Conservation (phyloP, 2,329 filamentous ascomycete genomes). For the Aphanoascus verrucosus region DNA sequence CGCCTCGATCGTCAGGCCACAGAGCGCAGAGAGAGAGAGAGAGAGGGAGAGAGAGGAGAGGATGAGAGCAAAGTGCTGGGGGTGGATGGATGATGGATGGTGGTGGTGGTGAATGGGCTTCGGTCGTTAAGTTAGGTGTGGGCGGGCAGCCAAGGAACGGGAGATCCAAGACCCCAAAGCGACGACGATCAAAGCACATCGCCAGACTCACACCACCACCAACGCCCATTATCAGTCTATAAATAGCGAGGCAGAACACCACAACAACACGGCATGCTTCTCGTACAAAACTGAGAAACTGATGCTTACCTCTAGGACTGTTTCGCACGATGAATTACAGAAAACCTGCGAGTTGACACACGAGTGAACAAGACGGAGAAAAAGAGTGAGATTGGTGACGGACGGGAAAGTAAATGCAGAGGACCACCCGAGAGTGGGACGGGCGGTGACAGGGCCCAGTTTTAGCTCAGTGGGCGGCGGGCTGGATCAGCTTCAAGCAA, state of each 20-base stretch:
- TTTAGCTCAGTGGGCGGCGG: constrained; percentile 9
- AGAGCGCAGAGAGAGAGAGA: not conserved
- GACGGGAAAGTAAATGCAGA: constrained; percentile 2
- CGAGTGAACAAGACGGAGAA: not conserved
- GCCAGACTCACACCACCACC: not conserved
- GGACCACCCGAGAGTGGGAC: constrained; percentile 11
- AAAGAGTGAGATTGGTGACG: not conserved
- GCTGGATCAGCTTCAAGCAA: constrained; percentile 7
- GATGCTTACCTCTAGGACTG: too few relatives aligned
- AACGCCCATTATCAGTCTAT: constrained; percentile 8
- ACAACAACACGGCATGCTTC: too few relatives aligned
- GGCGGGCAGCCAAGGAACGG: constrained; percentile 7
- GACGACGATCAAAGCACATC: constrained; percentile 11
- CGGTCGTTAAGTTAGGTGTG: not conserved
- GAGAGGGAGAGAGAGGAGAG: not conserved
- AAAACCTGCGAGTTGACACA: not conserved
- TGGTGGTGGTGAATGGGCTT: not conserved
- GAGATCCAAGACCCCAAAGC: constrained; percentile 1
- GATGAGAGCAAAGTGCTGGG: not conserved
- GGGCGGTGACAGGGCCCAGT: constrained; percentile 15
- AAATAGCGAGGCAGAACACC: not conserved
- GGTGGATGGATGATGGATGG: not conserved
- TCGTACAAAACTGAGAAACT: not conserved
- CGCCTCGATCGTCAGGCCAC: constrained; percentile 11
- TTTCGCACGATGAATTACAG: too few relatives aligned